Base-by-base conservation (phyloP, 2,329 filamentous ascomycete species). In the Beauveria scarabaeidicola region DNA sequence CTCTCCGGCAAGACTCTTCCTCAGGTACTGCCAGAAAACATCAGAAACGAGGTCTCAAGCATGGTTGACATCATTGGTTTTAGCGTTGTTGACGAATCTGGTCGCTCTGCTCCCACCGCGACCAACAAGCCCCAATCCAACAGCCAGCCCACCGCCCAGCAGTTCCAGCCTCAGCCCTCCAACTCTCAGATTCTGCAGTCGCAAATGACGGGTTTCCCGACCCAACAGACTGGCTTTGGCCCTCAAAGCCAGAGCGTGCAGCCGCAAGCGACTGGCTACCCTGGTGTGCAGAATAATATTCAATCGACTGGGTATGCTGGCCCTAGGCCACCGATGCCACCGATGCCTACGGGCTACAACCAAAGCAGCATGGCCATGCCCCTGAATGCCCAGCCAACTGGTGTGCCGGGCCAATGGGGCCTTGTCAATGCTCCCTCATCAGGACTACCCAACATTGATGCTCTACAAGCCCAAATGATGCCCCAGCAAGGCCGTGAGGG, bases 31-130 rank as follows among this genome's bases (percentile, higher is more conserved):
- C 94, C 94, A 0, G 91, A 97, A 36, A 88, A 85, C 61, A 87
- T 99, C 64, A 89, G 86, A 77, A 99, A 99, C 68, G 94, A 99
- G 73, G 94, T 99, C 19, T 97, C 93, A 3, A 96, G 94, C 74
- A 97, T 99, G 92, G 94, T 99, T 44, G 94, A 99, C 70, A 99
- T 99, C 60, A 99, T 99, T 70, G 96, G 91, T 61, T 99, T 99
- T 71, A 91, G 88, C 66, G 83, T 97, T 25, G 85, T 84, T 0
- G 94, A 99, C 64, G 88, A 93, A 29, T 77, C 77, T 43, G 77
- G 70, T 15, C 66, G 76, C 44, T 74, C 81, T 21, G 73, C 81
- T n/a, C 75, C 77, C 29, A 67, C 74, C 3, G 78, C 78, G 58
- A 83, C 78, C 62, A 92, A 90, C 72, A 84, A 84, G 17, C 87